Evolutionary conservation across 164 flowering plant species (phyloP), one percentile per base, ranked within the genome.

Genomic region (Warburgia ugandensis): DNA sequence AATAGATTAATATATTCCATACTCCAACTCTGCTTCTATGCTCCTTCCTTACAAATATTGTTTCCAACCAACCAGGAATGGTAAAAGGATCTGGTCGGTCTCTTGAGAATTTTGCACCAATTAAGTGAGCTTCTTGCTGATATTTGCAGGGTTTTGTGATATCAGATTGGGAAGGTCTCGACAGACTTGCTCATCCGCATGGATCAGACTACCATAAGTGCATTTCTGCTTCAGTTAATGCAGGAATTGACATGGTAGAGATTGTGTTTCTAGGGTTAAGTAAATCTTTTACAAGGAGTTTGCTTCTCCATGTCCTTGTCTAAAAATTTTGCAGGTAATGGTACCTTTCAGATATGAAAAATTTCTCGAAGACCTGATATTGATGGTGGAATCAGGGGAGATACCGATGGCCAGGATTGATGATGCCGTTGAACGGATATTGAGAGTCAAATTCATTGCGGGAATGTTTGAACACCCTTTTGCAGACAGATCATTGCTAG

Each of bases 211-310:
- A 69, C 56, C 49, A 33, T 39, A 27, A 65, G 5, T 35, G 66
- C 10, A 57, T 69, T 23, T 21, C 16, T 36, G 50, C 48, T 3
- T 58, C 60, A 21, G 56, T 72, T 44, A 56, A 40, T 31, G 73
- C 76, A 2, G 69, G 73, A 20, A 52, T 61, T 22, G 73, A 69
- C 61, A 69, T 69, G 73, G 56, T n/a, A n/a, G n/a, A n/a, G n/a
- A n/a, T n/a, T n/a, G n/a, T n/a, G n/a, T n/a, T n/a, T n/a, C n/a
- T n/a, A n/a, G n/a, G n/a, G n/a, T n/a, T n/a, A n/a, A n/a, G n/a
- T n/a, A n/a, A n/a, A n/a, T n/a, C n/a, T n/a, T n/a, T n/a, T n/a
- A n/a, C n/a, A n/a, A n/a, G n/a, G n/a, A n/a, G n/a, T n/a, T n/a
- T n/a, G n/a, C n/a, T n/a, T n/a, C n/a, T n/a, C n/a, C n/a, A n/a